These are phyloP conservation scores for Pelargonium australe DNA, from an alignment of 441 rosid genomes.

Conservation along the genomic window DNA sequence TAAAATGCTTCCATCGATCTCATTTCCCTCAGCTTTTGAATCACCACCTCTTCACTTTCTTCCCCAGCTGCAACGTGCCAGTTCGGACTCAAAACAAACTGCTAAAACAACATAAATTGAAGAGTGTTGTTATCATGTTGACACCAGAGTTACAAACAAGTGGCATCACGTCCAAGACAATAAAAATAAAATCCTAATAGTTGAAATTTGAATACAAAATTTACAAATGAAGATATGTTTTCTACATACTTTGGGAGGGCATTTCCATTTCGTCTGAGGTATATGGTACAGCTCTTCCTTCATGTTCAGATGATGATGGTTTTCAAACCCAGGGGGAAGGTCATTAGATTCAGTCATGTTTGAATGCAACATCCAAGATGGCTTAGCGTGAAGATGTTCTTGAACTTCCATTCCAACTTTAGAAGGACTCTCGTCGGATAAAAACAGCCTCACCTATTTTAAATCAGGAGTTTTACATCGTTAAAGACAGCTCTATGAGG, in stretches of 20 bases:
- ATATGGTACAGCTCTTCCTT: slow-evolving; percentile 17
- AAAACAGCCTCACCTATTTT: slow-evolving; percentile 40
- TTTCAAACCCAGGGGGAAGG: slow-evolving; percentile 45
- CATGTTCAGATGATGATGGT: slow-evolving; percentile 9
- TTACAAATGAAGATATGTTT: background rate
- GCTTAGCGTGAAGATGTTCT: slow-evolving; percentile 20
- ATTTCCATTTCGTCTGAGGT: slow-evolving; percentile 40
- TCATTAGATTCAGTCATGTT: slow-evolving; percentile 12
- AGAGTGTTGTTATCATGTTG: background rate
- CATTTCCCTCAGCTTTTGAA: slow-evolving; percentile 44
- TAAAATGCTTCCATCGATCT: slow-evolving; percentile 57
- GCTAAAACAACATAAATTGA: slow-evolving; percentile 12
- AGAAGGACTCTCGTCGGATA: slow-evolving; percentile 16
- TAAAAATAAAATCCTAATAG: background rate
- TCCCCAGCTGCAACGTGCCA: slow-evolving; percentile 56
- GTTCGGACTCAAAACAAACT: slow-evolving; percentile 35
- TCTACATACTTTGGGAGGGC: slow-evolving; percentile 49
- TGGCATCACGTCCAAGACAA: background rate
- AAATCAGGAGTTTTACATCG: background rate
- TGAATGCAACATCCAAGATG: slow-evolving; percentile 13
- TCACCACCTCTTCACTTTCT: slow-evolving; percentile 46
- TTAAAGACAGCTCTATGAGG: background rate
- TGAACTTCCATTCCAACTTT: slow-evolving; percentile 28
- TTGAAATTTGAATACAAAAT: background rate
- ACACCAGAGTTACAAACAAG: background rate